Base-by-base conservation (phyloP, 768 basidiomycete species). In the Hortiboletus campestris region DNA sequence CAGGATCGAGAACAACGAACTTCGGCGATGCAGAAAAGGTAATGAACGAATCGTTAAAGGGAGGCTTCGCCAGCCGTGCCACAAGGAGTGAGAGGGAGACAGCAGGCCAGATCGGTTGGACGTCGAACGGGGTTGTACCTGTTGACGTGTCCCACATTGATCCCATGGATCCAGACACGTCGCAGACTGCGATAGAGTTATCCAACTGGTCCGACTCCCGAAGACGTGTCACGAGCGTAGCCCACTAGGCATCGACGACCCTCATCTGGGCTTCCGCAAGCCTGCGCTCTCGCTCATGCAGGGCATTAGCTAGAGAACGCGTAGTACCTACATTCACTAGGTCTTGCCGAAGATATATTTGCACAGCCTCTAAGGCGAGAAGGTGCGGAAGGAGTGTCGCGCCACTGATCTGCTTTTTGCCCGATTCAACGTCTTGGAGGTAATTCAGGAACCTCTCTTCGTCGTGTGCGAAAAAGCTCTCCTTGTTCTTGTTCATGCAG, bases 101-200 rank as follows among this genome's bases (percentile, higher is more conserved):
- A 2, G 86, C 80, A 8, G 84, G 84, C 35, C 78, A 72, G 52
- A 90, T 85, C 0, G 88, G 88, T 17, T 52, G 0, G 25, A 67
- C 57, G 2, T 25, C 10, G n/a, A 59, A 61, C 2, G 56, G 16
- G 2, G 20, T 72, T 60, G 19, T 29, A 43, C 34, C 19, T 52
- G 2, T 47, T 9, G 41, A 32, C 0, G 20, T 5, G 2, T 25
- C 1, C 1, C 3, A 0, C 4, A 78, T 25, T 13, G 13, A 22
- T 2, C 84, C 85, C 89, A 89, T 90, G 10, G 84, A 86, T 0
- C 84, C 87, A 0, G 85, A 88, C 17, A 89, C 86, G 63, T 90
- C 89, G 67, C 86, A 89, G 28, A 89, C 62, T 0, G 88, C 88
- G 25, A 91, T 64, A 11, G 79, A 76, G 57, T 84, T 87, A 2